Evolutionary conservation across 768 basidiomycete genomes (phyloP), one percentile per base, ranked within the genome.

Genomic region (Collybia sordida): DNA sequence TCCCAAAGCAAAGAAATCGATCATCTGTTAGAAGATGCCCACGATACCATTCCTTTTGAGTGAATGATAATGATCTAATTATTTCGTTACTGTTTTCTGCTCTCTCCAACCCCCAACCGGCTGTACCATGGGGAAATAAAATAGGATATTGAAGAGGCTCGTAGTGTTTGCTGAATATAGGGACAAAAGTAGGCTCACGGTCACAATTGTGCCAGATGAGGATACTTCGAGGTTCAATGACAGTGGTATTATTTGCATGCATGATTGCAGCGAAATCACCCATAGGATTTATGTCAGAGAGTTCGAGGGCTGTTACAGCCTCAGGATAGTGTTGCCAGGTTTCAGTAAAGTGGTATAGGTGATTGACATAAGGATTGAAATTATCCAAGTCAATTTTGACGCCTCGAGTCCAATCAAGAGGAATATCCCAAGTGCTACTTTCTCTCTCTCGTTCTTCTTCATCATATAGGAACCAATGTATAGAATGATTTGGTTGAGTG

Each of bases 1-100:
- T 70, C 70, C 0, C 73, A 47, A 36, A 74, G 73, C 6, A 61
- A 65, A 0, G 70, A 50, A 8, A 36, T 3, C 12, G n/a, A 14
- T 36, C 15, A 18, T 47, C 45, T 18, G 34, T 36, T 34, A n/a
- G 15, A 21, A 28, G 31, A 18, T 31, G 45, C n/a, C n/a, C n/a
- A n/a, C n/a, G n/a, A n/a, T 21, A 47, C 34, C 27, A 35, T 22
- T 21, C 9, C 8, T 25, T n/a, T 35, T 36, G 25, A n/a, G n/a
- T n/a, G 17, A 7, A n/a, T 8, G 39, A 41, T 18, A 18, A n/a
- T n/a, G 17, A 9, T 8, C 22, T 41, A 21, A n/a, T n/a, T n/a
- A n/a, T n/a, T n/a, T 39, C 17, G 18, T 23, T 23, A 24, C 8
- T 38, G 22, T 8, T 2, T 4, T 39, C 46, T 24, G 18, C 12